These are phyloP conservation scores for Wickerhamomyces alni DNA, from an alignment of 805 yeast genomes.

Conservation along the genomic window DNA sequence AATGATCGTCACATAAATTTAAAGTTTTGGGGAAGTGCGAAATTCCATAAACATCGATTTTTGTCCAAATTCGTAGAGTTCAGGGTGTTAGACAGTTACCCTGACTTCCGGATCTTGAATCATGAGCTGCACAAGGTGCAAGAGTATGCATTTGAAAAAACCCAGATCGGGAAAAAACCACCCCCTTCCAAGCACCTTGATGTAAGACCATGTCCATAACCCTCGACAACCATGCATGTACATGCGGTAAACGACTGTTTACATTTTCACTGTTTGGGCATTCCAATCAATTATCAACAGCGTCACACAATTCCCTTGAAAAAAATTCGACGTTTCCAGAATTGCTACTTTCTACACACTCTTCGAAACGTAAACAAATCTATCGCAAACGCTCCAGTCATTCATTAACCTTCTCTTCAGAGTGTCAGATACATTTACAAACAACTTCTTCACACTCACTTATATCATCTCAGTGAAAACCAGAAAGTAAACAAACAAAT, in stretches of 20 bases:
- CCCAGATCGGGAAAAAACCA: not conserved
- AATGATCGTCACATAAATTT: too few relatives aligned
- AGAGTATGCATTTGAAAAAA: not conserved
- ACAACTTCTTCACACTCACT: not conserved
- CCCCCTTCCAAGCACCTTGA: not conserved
- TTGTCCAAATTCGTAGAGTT: too few relatives aligned
- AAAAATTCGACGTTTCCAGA: not conserved
- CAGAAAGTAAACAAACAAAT: not conserved
- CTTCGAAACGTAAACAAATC: not conserved
- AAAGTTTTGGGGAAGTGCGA: too few relatives aligned
- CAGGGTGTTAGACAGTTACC: too few relatives aligned
- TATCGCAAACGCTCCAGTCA: constrained; percentile 24
- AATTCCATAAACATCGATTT: too few relatives aligned
- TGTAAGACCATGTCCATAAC: too few relatives aligned
- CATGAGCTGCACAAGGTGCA: not conserved
- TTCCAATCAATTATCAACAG: not conserved
- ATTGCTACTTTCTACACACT: not conserved
- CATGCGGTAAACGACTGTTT: too few relatives aligned
- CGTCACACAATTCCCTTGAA: not conserved
- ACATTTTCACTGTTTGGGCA: not conserved
- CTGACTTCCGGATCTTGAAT: not conserved
- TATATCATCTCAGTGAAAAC: not conserved
- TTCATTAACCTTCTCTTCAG: constrained; percentile 22
- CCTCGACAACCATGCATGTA: too few relatives aligned
- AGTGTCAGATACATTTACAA: constrained; percentile 12